Evolutionary conservation across 306 rosid genomes (phyloP), one percentile per base, ranked within the genome.

Genomic region (Prunus padus): DNA sequence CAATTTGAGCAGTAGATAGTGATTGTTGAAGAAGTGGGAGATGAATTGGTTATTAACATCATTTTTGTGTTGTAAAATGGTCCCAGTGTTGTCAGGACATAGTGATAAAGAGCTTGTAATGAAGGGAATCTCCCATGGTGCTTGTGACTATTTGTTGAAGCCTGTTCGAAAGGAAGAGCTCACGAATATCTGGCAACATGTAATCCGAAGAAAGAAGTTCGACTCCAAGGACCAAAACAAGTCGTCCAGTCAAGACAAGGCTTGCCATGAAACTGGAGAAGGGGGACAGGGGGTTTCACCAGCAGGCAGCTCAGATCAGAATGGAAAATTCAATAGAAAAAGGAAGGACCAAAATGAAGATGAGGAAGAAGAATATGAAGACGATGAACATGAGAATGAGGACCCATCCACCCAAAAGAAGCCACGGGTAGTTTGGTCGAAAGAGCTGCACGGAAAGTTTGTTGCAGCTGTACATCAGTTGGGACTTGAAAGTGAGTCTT

Each of bases 111-210:
- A 90, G 71, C 79, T 88, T 71, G 98, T 93, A 69, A 91, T 91
- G 98, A 93, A 87, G 86, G 98, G 98, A 50, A 87, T 93, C 56
- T 37, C 85, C 1, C 90, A 91, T 25, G 98, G 96, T 23, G 97
- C 98, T 7, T 86, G 92, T 77, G 97, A 91, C 84, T 91, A 88
- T 87, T 76, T 93, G 86, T 73, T 88, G 77, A 93, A 93, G 74
- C 98, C 97, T 1, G 89, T 88, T 72, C 81, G 92, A 70, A 76
- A 88, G 8, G 94, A 93, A 86, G 90, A 91, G 89, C 83, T 91
- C 55, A 86, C 82, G 84, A 93, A 88, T 81, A 88, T 93, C 69
- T 93, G 98, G 98, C 96, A 91, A 50, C 98, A 93, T 81, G 96
- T 91, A 42, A 50, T 91, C 57, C 81, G 97, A 46, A 81, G 85